Conservation (phyloP, 306 rosid genomes). For the Prunus mongolica region DNA sequence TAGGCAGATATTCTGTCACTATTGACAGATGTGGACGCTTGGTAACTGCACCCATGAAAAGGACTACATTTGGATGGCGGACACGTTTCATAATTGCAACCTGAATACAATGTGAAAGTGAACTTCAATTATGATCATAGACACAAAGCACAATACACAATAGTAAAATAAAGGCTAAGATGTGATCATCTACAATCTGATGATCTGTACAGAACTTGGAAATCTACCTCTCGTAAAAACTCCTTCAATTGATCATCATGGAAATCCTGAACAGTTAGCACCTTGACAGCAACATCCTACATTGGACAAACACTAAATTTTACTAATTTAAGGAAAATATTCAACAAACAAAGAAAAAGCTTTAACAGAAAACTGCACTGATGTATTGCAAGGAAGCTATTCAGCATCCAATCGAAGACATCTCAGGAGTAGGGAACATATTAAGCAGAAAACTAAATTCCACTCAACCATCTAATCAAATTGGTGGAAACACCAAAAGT, state of each 20-base stretch:
- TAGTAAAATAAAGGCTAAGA: not conserved
- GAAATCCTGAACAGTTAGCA: slow-evolving; percentile 80
- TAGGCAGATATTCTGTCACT: slow-evolving; percentile 88
- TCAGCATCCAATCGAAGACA: not conserved
- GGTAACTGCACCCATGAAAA: slow-evolving; percentile 98
- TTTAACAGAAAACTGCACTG: not conserved
- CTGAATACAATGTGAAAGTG: slow-evolving; percentile 36
- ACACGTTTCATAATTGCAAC: slow-evolving; percentile 98
- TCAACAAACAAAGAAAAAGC: not conserved
- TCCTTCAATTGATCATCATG: slow-evolving; percentile 82
- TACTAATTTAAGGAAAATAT: not conserved
- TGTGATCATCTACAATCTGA: no score
- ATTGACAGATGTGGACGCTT: slow-evolving; percentile 85
- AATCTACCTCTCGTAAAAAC: slow-evolving; percentile 79
- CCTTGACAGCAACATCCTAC: slow-evolving; percentile 98
- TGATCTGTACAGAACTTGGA: not conserved
- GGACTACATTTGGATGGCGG: slow-evolving; percentile 95
- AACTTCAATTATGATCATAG: slow-evolving; percentile 3
- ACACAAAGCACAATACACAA: not conserved
- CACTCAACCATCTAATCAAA: not conserved
- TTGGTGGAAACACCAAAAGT: not conserved
- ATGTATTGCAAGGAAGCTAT: not conserved
- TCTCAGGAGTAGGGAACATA: not conserved
- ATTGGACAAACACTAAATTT: slow-evolving; percentile 13
- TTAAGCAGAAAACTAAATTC: not conserved